Evolutionary conservation across 768 basidiomycete species (phyloP).

Genomic region (Auricularia heimuer): DNA sequence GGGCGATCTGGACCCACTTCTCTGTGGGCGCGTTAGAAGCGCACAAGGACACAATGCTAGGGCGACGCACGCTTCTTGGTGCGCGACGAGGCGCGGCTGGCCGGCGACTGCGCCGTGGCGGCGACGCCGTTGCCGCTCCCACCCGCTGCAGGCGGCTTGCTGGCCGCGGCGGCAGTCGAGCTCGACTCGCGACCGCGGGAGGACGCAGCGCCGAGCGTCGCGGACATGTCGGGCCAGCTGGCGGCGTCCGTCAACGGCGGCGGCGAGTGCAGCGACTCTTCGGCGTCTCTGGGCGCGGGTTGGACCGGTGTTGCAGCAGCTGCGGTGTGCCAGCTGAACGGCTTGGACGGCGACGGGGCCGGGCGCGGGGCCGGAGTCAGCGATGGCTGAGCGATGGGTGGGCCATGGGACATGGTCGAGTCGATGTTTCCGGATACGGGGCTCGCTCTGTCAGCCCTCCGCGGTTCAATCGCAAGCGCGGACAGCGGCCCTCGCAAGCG

Average conservation of each 20-base stretch:
- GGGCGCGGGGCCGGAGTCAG: background rate
- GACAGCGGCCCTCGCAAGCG: background rate
- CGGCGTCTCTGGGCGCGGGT: background rate
- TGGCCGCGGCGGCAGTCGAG: background rate
- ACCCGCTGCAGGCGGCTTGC: background rate
- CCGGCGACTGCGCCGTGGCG: background rate
- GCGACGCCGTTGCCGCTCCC: background rate
- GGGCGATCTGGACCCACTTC: conserved; percentile 53
- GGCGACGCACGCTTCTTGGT: conserved; percentile 5
- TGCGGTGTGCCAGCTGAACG: background rate
- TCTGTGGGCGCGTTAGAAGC: conserved; percentile 10
- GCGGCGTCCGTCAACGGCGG: conserved; percentile 4
- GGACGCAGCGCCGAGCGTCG: background rate
- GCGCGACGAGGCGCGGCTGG: background rate
- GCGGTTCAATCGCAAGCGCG: background rate
- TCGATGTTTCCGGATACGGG: too few relatives aligned
- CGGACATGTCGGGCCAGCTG: conserved; percentile 6
- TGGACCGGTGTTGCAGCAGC: background rate
- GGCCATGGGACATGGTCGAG: background rate
- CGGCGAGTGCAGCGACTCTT: background rate
- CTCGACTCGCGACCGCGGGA: background rate
- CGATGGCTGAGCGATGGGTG: background rate
- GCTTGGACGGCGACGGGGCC: background rate
- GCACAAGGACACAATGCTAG: conserved; percentile 30
- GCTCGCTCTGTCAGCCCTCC: too few relatives aligned